Conservation (phyloP, 2,329 filamentous ascomycete genomes). For the Penicillium sp. region DNA sequence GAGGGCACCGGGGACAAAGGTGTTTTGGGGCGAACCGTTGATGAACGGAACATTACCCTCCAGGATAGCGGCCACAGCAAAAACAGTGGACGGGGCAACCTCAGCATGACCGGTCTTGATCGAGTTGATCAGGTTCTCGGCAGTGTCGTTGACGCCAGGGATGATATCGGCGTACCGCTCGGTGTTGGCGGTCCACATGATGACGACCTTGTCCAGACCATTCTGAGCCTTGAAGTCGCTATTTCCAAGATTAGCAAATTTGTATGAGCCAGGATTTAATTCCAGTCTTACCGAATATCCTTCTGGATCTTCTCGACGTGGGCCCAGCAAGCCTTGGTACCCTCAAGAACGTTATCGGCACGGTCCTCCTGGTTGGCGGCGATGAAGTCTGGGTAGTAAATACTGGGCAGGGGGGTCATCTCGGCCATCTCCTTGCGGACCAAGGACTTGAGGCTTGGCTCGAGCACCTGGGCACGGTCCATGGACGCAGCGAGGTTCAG, state of each 20-base stretch:
- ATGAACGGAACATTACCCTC: conserved; percentile 91
- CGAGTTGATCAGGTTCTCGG: conserved; percentile 84
- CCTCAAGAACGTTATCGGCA: conserved; percentile 84
- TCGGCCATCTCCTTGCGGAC: conserved; percentile 90
- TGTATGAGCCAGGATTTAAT: not conserved
- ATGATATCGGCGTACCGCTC: conserved; percentile 92
- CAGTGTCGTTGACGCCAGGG: conserved; percentile 90
- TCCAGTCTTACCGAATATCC: conserved; percentile 72
- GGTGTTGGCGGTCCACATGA: conserved; percentile 98
- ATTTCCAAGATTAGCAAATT: conserved; percentile 7
- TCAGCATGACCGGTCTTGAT: conserved; percentile 87
- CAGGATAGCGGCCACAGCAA: conserved; percentile 90
- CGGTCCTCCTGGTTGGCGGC: conserved; percentile 97
- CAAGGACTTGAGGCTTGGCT: conserved; percentile 86
- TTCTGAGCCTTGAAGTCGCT: conserved; percentile 87
- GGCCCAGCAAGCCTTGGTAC: conserved; percentile 77
- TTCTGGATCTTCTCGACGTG: conserved; percentile 92
- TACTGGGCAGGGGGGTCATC: conserved; percentile 85
- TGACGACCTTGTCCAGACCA: conserved; percentile 87
- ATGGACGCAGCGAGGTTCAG: conserved; percentile 88
- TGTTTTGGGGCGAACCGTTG: conserved; percentile 99
- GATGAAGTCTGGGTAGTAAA: conserved; percentile 99
- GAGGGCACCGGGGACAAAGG: conserved; percentile 90
- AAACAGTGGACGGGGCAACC: conserved; percentile 92
- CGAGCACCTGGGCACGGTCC: conserved; percentile 92